Base-by-base conservation (phyloP, 2,329 filamentous ascomycete genomes). In the Hirsutella thompsonii region DNA sequence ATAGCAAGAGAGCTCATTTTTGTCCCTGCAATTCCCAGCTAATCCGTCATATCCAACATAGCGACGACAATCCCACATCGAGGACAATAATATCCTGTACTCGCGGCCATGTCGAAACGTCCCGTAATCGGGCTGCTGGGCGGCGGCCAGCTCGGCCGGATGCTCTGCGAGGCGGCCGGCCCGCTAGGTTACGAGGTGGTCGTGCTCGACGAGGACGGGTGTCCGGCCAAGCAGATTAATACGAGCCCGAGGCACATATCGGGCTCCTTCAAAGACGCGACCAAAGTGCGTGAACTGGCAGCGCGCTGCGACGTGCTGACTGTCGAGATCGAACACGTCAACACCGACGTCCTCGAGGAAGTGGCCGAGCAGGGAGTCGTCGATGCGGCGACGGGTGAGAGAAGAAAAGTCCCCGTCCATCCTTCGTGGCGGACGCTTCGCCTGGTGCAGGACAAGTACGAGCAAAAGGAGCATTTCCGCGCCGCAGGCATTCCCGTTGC, bases 251-350 rank as follows among this genome's bases (percentile, higher is more conserved):
- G 72, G 47, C 87, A 95, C 57, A 76, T 94, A 43, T 74, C 79
- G n/a, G n/a, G 23, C 23, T 94, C 88, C 0, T 95, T 94, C 72
- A 89, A 87, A 57, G 83, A 94, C 50, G 68, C 81, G 0, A 74
- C 76, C 28, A 81, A 84, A 48, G 88, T 96, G 48, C 76, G 79
- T 35, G 72, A 86, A 58, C 70, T 96, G n/a, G 88, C 90, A 2
- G 64, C 73, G 32, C 64, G 70, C 28, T 87, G 80, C 52, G 85
- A 94, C 57, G 76, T 94, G 14, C 68, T 95, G 46, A 95, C 88
- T 0, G 85, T 94, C 13, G 90, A 96, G 62, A 95, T 94, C 48
- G 90, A 96, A 68, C 90, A 95, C 62, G 83, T 95, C 44, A 79
- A 95, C 60, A 92, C 87, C n/a, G 70, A 86, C 40, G 81, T 92